Evolutionary conservation across 225 moss, liverwort and hornwort species (phyloP), one percentile per base, ranked within the genome.

Genomic region (Physcomitrium patens): DNA sequence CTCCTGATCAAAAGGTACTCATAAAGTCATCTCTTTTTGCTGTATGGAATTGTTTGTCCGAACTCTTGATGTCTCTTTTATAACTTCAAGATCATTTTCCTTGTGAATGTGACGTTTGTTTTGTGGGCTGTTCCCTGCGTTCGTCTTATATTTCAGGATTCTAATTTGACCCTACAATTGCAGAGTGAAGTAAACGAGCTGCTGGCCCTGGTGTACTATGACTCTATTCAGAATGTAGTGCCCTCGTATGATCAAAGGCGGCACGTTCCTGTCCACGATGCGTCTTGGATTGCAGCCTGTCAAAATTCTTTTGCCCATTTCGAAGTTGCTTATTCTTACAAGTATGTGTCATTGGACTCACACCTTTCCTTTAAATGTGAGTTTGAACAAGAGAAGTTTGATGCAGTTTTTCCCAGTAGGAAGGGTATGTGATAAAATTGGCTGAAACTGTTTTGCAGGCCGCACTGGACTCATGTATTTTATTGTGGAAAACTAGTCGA

Each of bases 131-230:
- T 70, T 68, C 41, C 52, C 15, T 44, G 37, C 3, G 62, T 7
- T 69, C 31, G 4, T 69, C 43, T 69, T 37, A 64, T 47, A 73
- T 69, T 71, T 16, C 31, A 31, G 58, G 23, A 65, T 74, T 19
- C 46, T 76, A 64, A 80, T 60, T 19, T 51, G 68, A 24, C 44
- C 67, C 66, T 67, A 71, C 15, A 45, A 65, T 76, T 81, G 80
- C 87, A 94, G 92, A 97, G 94, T 80, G 96, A 97, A 74, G 87
- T 97, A 65, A 91, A 97, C 75, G 96, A 94, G 82, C 86, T 92
- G 68, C 89, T 97, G 69, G 96, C 96, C 41, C 83, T 97, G 63
- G 96, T 94, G 44, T 93, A 92, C 77, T 97, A 94, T 48, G 96
- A 97, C 65, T 91, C 89, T 70, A 83, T 97, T 66, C 96, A 97